Evolutionary conservation across 129 eudicot species (phyloP).

Genomic region (Scalesia atractyloides): DNA sequence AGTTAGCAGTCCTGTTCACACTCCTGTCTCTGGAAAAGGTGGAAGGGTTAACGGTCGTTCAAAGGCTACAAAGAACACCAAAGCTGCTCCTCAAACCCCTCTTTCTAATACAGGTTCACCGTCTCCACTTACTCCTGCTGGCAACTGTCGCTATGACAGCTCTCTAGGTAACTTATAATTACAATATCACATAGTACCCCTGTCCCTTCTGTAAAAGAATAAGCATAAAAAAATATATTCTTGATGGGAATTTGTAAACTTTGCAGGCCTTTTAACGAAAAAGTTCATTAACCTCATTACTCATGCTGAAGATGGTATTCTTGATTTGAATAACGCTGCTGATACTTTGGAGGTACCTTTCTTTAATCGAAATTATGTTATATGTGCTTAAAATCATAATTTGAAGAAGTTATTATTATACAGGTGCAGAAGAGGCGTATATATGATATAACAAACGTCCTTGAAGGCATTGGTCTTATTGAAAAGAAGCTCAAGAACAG

Average conservation of each 20-base stretch:
- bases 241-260: constrained; percentile 15
- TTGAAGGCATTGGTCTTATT: constrained; percentile 97
- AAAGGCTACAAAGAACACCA: constrained; percentile 56
- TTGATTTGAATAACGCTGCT: constrained; percentile 96
- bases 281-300: constrained; percentile 78
- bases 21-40: constrained; percentile 84
- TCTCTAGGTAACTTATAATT: constrained; percentile 67
- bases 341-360: constrained; percentile 81
- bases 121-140: constrained; percentile 85
- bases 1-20: constrained; percentile 65
- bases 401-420: constrained; percentile 1
- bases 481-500: constrained; percentile 98
- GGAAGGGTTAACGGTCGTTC: constrained; percentile 56
- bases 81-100: constrained; percentile 80
- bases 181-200: constrained; percentile 16
- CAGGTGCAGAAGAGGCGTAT: constrained; percentile 99
- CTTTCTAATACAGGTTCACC: constrained; percentile 86
- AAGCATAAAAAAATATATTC: constrained; percentile 31
- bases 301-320: constrained; percentile 95
- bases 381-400: background rate
- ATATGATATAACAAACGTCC: constrained; percentile 97
- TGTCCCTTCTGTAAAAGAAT: constrained; percentile 49
- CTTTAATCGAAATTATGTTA: background rate
- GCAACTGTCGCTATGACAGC: constrained; percentile 96
- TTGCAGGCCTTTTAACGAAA: constrained; percentile 85